Base-by-base conservation (phyloP, 2,329 filamentous ascomycete genomes). In the Capronia coronata region DNA sequence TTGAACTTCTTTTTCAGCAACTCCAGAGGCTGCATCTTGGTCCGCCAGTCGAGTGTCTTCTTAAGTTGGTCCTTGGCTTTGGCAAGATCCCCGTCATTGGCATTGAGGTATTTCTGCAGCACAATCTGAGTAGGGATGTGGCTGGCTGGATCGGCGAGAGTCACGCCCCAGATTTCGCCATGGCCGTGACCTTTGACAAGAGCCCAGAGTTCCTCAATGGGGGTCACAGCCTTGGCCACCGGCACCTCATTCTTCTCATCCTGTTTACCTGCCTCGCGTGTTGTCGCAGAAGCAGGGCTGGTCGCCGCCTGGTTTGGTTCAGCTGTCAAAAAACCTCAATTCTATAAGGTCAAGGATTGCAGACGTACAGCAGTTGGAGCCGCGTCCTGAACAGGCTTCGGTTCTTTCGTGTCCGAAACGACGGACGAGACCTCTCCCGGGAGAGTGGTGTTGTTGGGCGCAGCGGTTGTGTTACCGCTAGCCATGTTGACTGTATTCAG, bases 81-180 rank as follows among this genome's bases (percentile, higher is more conserved):
- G 46, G 75, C 73, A 5, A 87, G 66, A 62, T 94, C 82, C 54
- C 84, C 83, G 54, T 83, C 81, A 66, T 96, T 96, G 65, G 90
- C 91, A 60, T 90, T 87, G 48, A 97, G 79, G 71, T 90, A 96
- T 73, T 96, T 97, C 66, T 94, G 88, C 42, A 96, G 75, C 44
- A 96, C 79, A 61, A 95, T 83, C 64, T 86, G 83, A 41, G 86
- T 89, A 47, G 86, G 86, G 45, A 90, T 75, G 61, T 88, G 76
- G 34, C 70, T 61, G 10, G 44, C 43, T 8, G 58, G 58, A 35
- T 64, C 64, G 32, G 48, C 60, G 38, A 96, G 79, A 25, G 77
- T 72, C 46, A 96, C 81, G 42, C 90, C 90, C 81, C 90, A 97
- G 76, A 96, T 86, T 74, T 96, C 89, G 44, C 71, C 71, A 68